A percentile compares a stretch with the other conserved stretches of the same genome.
phyloP scores from a whole-genome alignment of 2,329 filamentous ascomycete species.

The Hymenoscyphus albidus region DNA sequence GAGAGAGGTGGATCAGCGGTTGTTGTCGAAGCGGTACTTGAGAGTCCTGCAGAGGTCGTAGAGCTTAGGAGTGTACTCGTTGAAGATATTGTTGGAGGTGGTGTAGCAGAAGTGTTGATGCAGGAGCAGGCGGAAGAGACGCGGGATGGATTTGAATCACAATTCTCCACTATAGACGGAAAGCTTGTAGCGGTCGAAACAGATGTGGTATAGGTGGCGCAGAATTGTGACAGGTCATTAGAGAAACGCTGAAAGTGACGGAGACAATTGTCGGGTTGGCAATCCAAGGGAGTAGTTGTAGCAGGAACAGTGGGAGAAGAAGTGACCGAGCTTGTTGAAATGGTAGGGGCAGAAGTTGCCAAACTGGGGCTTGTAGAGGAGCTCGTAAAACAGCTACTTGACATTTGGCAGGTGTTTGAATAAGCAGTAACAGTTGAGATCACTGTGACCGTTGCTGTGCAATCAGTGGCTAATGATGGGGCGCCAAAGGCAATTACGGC shows the following conservation, averaged over 20 bases:
- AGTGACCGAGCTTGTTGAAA: background rate
- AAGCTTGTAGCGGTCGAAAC: background rate
- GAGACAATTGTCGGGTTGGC: slow-evolving; percentile 10
- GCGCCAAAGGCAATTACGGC: slow-evolving; percentile 8
- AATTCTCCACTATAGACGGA: background rate
- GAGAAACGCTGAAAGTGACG: slow-evolving; percentile 3
- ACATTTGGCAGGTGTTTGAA: background rate
- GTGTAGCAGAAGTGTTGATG: slow-evolving; percentile 6
- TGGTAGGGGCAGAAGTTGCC: background rate
- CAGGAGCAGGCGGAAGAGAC: slow-evolving; percentile 12
- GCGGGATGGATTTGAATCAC: slow-evolving; percentile 4
- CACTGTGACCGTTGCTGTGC: slow-evolving; percentile 6
- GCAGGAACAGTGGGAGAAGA: background rate
- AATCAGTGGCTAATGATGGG: background rate
- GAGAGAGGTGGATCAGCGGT: background rate
- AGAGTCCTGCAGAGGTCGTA: background rate
- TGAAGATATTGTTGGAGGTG: background rate
- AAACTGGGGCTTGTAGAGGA: background rate
- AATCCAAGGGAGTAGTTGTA: background rate
- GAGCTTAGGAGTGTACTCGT: background rate
- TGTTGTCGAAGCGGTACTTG: background rate
- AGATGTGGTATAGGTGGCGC: slow-evolving; percentile 6
- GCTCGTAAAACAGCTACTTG: background rate
- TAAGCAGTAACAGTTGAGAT: background rate
- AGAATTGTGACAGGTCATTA: background rate